Evolutionary conservation across 208 protist species (phyloP).

Genomic region (Trichomonas tenax): DNA sequence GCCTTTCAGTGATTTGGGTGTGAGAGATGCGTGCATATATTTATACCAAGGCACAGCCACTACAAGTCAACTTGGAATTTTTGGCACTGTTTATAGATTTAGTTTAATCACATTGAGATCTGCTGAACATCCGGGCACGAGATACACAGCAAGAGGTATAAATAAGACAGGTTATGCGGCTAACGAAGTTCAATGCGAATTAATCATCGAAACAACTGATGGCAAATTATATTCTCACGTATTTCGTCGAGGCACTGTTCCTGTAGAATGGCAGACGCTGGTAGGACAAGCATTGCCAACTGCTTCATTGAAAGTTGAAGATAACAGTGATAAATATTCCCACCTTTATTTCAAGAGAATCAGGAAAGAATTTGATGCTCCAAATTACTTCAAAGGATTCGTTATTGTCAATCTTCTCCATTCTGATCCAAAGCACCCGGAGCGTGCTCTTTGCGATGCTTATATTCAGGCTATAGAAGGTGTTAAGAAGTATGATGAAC

Average conservation of each 20-base stretch:
- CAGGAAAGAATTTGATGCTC: not conserved
- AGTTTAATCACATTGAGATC: not conserved
- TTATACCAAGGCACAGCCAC: not conserved
- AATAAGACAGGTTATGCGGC: not conserved
- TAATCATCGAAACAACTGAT: not conserved
- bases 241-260: not conserved
- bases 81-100: no score
- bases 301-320: not conserved
- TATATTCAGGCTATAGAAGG: not conserved
- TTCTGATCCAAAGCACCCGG: not conserved
- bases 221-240: not conserved
- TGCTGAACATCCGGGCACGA: not conserved
- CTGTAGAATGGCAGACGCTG: not conserved
- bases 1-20: not conserved
- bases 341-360: not conserved
- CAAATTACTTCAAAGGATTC: not conserved
- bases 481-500: not conserved
- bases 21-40: not conserved
- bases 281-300: not conserved
- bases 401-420: not conserved
- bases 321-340: not conserved
- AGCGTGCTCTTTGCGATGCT: not conserved
- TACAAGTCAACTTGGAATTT: not conserved
- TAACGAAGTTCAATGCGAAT: not conserved
- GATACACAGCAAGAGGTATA: not conserved